Evolutionary conservation across 164 flowering plant species (phyloP).

Genomic region (Vitis rotundifolia): DNA sequence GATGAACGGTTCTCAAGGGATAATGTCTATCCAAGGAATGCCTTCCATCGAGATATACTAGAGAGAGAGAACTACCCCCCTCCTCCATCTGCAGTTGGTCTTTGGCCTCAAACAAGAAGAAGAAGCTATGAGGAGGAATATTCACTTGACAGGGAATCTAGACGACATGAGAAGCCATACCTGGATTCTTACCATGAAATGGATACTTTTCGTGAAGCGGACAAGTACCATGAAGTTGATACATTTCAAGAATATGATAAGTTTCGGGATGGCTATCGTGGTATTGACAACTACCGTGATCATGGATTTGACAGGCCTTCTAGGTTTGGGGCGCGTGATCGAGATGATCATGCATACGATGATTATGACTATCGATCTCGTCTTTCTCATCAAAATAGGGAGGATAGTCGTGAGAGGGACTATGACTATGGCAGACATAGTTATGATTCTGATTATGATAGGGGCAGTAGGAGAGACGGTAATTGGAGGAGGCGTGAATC

Average conservation of each 20-base stretch:
- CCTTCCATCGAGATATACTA: slow-evolving; percentile 55
- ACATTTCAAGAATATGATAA: slow-evolving; percentile 51
- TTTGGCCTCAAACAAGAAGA: slow-evolving; percentile 76
- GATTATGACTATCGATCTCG: slow-evolving; percentile 71
- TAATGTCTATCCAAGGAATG: slow-evolving; percentile 53
- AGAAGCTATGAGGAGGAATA: slow-evolving; percentile 78
- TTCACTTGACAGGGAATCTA: slow-evolving; percentile 63
- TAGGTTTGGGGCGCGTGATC: slow-evolving; percentile 70
- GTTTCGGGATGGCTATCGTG: slow-evolving; percentile 53
- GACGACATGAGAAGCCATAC: slow-evolving; percentile 73
- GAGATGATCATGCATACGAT: slow-evolving; percentile 64
- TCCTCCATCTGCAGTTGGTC: slow-evolving; percentile 55
- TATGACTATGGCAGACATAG: slow-evolving; percentile 67
- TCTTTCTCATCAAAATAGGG: slow-evolving; percentile 58
- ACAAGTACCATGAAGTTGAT: slow-evolving; percentile 46
- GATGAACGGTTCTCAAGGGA: slow-evolving; percentile 82
- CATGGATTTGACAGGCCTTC: slow-evolving; percentile 62
- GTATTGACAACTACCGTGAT: slow-evolving; percentile 48
- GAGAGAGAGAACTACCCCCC: slow-evolving; percentile 78
- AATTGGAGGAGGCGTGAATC: slow-evolving; percentile 79
- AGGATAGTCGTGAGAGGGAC: slow-evolving; percentile 84
- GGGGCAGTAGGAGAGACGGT: slow-evolving; percentile 70
- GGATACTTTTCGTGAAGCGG: slow-evolving; percentile 50
- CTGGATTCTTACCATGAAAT: slow-evolving; percentile 53
- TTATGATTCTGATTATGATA: slow-evolving; percentile 90